Base-by-base conservation (phyloP, 2,329 filamentous ascomycete species). In the Talaromyces sp. region DNA sequence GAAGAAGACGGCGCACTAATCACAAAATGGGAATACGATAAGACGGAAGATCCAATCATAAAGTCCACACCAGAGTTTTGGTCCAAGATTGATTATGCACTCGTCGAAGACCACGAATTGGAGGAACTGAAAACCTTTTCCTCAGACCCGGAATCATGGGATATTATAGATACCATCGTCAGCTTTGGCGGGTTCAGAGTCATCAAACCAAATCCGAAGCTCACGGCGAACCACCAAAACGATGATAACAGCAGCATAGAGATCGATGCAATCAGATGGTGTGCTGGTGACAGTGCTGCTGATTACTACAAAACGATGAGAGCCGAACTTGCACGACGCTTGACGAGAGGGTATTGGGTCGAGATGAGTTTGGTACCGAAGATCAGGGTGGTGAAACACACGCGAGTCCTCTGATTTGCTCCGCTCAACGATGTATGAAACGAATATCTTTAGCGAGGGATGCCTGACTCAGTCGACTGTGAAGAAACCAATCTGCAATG, bases 1-100 rank as follows among this genome's bases (percentile, higher is more conserved):
- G 2, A 57, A 65, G 9, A 33, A 61, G 11, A 10, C 51, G 11
- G 19, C 2, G 21, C 2, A n/a, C 10, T 48, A n/a, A 22, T 66
- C 41, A 65, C 66, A 21, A 50, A 64, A 5, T 86, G 82, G 82
- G 64, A 71, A 1, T 86, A 86, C 66, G 83, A 86, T 66, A 87
- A 86, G 66, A 83, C 83, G 0, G 82, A 82, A 63, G 74, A 83
- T 48, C 72, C 78, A 28, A 63, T 69, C 2, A 62, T 66, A 2
- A 77, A 84, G 35, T 71, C 79, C 1, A 74, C 80, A 19, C 75
- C 78, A 0, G 60, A 65, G 2, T 87, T 86, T 66, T 87, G 84
- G 84, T 68, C 74, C 1, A 69, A 73, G 5, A 84, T 86, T 60
- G 81, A 86, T 63, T 86, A 84, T 62, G 79, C 79, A 2, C 69